Evolutionary conservation across 1,139 yeast species (phyloP), one percentile per base, ranked within the genome.

Genomic region (Saccharomyces pastorianus): DNA sequence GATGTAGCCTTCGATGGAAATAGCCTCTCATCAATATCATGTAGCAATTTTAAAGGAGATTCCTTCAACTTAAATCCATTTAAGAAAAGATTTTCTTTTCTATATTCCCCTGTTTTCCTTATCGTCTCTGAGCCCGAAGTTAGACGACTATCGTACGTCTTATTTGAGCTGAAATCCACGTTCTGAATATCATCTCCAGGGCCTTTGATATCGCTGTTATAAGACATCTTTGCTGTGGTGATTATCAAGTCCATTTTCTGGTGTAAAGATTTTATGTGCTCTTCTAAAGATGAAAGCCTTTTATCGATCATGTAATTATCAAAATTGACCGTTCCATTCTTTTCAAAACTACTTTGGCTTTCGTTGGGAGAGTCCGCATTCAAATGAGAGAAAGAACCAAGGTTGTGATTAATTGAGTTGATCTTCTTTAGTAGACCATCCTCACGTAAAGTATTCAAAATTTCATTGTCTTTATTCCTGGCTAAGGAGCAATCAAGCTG

Each of bases 401-500:
- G 23, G 17, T 38, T 38, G 2, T 23, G 17, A 13, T 13, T 28
- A 23, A 31, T 20, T 20, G 49, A 26, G 34, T 29, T 6, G 9
- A 29, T 46, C 38, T 23, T 13, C 13, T 31, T 27, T 38, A 34
- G 5, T 52, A 34, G n/a, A n/a, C 48, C 25, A 38, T 53, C 28
- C 38, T 53, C 31, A 53, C 51, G 48, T 51, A 17, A 31, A 34
- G 56, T 55, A 20, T 55, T 58, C 20, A 56, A 25, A 46, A 64
- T 66, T 51, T 66, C 67, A 2, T 59, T 62, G 20, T 65, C 62
- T 29, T 67, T 63, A 47, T 71, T 75, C n/a, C 60, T 58, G 3
- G 75, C 69, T 48, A 79, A 61, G 0, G 82, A 77, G 57, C 84
- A 80, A 1, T 69, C 72, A 8, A 79, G 59, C 47, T 75, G 66